Conservation (phyloP, 352 stramenopile species). For the Pythium monospermum region DNA sequence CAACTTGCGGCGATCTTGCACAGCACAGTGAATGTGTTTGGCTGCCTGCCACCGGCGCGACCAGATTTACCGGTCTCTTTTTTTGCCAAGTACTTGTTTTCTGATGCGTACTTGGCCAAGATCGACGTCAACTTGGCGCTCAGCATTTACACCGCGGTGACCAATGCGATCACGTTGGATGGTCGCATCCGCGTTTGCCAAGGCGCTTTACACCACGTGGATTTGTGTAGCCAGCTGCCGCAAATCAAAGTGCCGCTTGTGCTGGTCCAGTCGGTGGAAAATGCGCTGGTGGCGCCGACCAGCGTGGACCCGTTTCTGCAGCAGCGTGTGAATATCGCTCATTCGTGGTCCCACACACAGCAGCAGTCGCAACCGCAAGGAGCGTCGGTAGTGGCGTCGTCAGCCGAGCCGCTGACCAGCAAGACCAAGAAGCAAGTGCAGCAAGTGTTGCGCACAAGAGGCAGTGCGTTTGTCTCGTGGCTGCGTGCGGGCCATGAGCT, state of each 20-base stretch:
- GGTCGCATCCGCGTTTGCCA: constrained; percentile 78
- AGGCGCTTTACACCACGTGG: constrained; percentile 71
- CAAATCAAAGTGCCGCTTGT: constrained; percentile 73
- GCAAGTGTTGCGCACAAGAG: constrained; percentile 38
- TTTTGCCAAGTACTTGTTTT: constrained; percentile 91
- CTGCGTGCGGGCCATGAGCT: constrained; percentile 84
- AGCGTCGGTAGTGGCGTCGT: no score
- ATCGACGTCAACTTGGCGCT: constrained; percentile 86
- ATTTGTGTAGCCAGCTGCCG: constrained; percentile 48
- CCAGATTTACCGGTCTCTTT: constrained; percentile 87
- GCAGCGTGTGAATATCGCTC: constrained; percentile 52
- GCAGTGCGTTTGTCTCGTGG: constrained; percentile 87
- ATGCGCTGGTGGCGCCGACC: constrained; percentile 78
- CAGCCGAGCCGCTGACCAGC: constrained; percentile 33
- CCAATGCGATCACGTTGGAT: constrained; percentile 88
- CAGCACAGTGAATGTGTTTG: constrained; percentile 78
- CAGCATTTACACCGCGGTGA: constrained; percentile 92
- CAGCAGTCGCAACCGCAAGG: constrained; percentile 1
- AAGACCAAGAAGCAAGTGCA: constrained; percentile 54
- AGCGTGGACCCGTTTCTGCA: constrained; percentile 90
- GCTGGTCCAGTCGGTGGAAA: constrained; percentile 87
- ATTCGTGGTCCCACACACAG: constrained; percentile 79
- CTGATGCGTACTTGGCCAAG: constrained; percentile 79
- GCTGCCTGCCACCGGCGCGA: constrained; percentile 66
- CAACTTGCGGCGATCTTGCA: constrained; percentile 77